Evolutionary conservation across 1,284 basidiomycete genomes (phyloP), one percentile per base, ranked within the genome.

Genomic region (Microbotryum scabiosae): DNA sequence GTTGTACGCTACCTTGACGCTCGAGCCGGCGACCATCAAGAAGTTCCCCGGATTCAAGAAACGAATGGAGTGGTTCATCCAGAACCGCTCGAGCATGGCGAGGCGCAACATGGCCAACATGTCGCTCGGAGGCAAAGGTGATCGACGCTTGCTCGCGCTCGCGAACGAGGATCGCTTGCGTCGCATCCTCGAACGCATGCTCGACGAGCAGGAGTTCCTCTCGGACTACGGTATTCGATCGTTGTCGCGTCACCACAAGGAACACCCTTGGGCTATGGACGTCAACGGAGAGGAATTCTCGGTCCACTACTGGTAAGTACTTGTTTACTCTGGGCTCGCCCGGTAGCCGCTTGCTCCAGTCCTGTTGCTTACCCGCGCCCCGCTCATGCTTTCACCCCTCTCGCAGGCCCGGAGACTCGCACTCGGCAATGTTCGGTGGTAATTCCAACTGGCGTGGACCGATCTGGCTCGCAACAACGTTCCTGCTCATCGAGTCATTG

Each of bases 11-110:
- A 97, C 92, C 0, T 79, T 97, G 47, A 92, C 94, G 2, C 81
- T 98, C 46, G 94, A 98, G 75, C 93, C 94, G 2, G 78, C 84
- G 10, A 84, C 86, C 18, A 82, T 97, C 71, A 90, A 90, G 73
- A 83, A 87, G 41, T 88, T 97, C 79, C 92, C 92, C 14, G 91
- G 92, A 6, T 98, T 98, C 81, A 97, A 90, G 79, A 97, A 97
- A 77, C 84, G 94, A 51, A 85, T 98, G 83, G 89, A 98, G 70
- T 97, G 94, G 94, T 98, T 97, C 78, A 84, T 97, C 61, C 85
- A 96, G 72, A 90, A 97, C 76, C 79, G 93, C 28, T 85, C 88
- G 1, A 89, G 87, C 67, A 83, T 97, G 56, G 86, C 90, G 6
- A 81, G 81, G 58, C 82, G 94, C 65, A 97, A 96, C 75, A 91